Percentiles rank a stretch among this genome's conserved stretches.
These are phyloP conservation scores for Trapa bicornis DNA, from an alignment of 345 rosid species.

Conservation along the genomic window DNA sequence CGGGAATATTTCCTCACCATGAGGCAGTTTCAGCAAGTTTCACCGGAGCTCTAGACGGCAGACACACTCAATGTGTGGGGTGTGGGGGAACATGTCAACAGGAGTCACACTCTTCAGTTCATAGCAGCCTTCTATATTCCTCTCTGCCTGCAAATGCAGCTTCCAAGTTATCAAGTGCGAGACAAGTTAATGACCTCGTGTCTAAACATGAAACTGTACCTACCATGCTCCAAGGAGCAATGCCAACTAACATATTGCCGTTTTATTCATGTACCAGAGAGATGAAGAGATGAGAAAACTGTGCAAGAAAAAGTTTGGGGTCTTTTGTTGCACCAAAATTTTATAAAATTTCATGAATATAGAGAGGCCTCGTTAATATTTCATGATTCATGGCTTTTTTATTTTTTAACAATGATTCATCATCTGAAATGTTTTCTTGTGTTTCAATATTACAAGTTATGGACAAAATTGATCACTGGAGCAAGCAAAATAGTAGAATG, in stretches of 20 bases:
- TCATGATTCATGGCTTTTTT: not conserved
- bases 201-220: not conserved
- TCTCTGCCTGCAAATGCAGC: slow-evolving; percentile 37
- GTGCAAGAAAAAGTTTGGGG: not conserved
- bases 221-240: not conserved
- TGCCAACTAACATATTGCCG: not conserved
- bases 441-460: not conserved
- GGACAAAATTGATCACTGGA: not conserved
- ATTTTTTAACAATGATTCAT: not conserved
- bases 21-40: slow-evolving; percentile 7
- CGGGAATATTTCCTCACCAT: not conserved
- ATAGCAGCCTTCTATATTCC: slow-evolving; percentile 60
- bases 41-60: slow-evolving; percentile 66
- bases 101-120: slow-evolving; percentile 62
- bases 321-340: not conserved
- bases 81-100: slow-evolving; percentile 95
- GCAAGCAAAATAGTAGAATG: not conserved
- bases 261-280: not conserved
- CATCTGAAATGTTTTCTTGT: not conserved
- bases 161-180: slow-evolving; percentile 11
- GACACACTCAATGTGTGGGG: slow-evolving; percentile 88
- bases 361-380: not conserved
- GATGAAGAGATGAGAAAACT: not conserved
- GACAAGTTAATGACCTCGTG: not conserved
- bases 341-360: not conserved